Percentiles rank a stretch among this genome's conserved stretches.
Conservation (phyloP, 2,329 filamentous ascomycete species). For the Hypoxylon sp. region DNA sequence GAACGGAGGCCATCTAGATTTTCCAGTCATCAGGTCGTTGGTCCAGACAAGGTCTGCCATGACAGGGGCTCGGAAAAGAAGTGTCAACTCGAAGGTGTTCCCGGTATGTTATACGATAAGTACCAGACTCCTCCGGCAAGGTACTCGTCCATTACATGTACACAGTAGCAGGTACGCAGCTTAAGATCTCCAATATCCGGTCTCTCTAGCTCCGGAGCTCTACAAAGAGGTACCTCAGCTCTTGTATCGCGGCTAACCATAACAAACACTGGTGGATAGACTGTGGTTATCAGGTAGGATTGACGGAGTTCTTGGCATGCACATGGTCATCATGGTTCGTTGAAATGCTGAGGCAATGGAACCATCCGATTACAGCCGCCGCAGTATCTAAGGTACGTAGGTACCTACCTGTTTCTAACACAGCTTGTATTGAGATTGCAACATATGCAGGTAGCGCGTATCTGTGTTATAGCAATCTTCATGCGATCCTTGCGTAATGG, state of each 20-base stretch:
- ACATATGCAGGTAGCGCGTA: background rate
- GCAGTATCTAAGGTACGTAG: background rate
- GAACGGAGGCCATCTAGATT: slow-evolving; percentile 15
- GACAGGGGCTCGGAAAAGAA: slow-evolving; percentile 23
- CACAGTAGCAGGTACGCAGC: slow-evolving; percentile 1
- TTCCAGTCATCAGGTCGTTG: slow-evolving; percentile 4
- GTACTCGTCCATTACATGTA: slow-evolving; percentile 3
- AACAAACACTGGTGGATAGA: background rate
- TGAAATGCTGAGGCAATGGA: background rate
- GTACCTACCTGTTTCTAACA: background rate
- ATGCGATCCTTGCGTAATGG: slow-evolving; percentile 1
- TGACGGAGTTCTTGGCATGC: slow-evolving; percentile 26
- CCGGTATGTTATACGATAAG: slow-evolving; percentile 9
- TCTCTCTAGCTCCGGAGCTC: background rate
- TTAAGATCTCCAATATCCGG: slow-evolving; percentile 25
- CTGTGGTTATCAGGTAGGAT: slow-evolving; percentile 21
- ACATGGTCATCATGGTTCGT: slow-evolving; percentile 4
- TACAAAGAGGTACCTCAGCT: background rate
- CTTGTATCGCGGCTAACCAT: background rate
- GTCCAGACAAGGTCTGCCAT: slow-evolving; percentile 12
- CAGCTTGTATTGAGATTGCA: background rate
- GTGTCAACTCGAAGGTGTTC: slow-evolving; percentile 16
- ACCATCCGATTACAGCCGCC: slow-evolving; percentile 1
- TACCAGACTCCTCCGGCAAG: slow-evolving; percentile 12
- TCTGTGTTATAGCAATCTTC: background rate